Evolutionary conservation across 1,284 basidiomycete genomes (phyloP).

Genomic region (Cutaneotrichosporon cavernicola): DNA sequence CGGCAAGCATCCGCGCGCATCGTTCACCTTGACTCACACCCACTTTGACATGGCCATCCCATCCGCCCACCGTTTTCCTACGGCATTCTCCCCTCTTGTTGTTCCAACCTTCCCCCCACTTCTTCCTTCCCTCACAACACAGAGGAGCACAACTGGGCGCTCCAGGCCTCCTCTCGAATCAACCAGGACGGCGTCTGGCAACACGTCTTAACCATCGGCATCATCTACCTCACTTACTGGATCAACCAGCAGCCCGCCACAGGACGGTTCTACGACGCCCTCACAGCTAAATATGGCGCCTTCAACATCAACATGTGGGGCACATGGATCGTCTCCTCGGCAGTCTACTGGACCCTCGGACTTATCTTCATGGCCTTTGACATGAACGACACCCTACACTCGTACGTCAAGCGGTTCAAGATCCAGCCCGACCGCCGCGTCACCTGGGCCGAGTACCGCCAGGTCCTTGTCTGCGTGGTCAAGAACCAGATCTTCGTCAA

Average conservation of each 20-base stretch:
- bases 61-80: too few relatives aligned
- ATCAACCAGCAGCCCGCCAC: slow-evolving; percentile 10
- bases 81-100: too few relatives aligned
- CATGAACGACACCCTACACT: slow-evolving; percentile 22
- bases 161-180: slow-evolving; percentile 13
- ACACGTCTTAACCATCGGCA: slow-evolving; percentile 14
- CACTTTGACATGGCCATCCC: too few relatives aligned
- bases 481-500: slow-evolving; percentile 21
- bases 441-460: slow-evolving; percentile 21
- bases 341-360: slow-evolving; percentile 19
- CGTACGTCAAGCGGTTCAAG: slow-evolving; percentile 18
- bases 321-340: slow-evolving; percentile 16
- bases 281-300: slow-evolving; percentile 21
- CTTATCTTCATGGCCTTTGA: slow-evolving; percentile 23
- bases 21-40: not conserved
- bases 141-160: slow-evolving; percentile 25
- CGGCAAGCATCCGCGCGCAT: too few relatives aligned
- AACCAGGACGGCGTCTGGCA: slow-evolving; percentile 17
- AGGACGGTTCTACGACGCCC: slow-evolving; percentile 13
- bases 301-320: slow-evolving; percentile 23
- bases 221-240: slow-evolving; percentile 15
- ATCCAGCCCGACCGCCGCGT: slow-evolving; percentile 25
- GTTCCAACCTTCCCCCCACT: too few relatives aligned
- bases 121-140: not conserved
- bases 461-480: slow-evolving; percentile 13